These are phyloP conservation scores for Poa annua DNA, from an alignment of 176 grass and related monocot genomes.

Conservation along the genomic window DNA sequence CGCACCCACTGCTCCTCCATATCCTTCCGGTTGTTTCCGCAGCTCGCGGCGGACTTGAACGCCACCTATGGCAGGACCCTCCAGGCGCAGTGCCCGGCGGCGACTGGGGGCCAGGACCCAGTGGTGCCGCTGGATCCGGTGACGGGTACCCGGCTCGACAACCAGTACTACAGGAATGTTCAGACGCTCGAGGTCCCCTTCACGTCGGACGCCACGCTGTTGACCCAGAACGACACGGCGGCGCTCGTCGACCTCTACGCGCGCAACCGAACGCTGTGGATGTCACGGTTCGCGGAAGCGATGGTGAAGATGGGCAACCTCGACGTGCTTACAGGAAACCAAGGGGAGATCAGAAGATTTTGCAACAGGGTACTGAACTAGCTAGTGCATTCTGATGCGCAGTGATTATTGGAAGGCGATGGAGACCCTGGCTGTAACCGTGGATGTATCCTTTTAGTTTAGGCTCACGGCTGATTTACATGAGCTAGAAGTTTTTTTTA, in stretches of 20 bases:
- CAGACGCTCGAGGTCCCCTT: constrained; percentile 41
- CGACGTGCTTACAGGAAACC: constrained; percentile 53
- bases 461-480: neutral
- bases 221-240: constrained; percentile 47
- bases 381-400: neutral
- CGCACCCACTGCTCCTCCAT: constrained; percentile 50
- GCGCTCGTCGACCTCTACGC: constrained; percentile 56
- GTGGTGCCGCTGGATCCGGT: constrained; percentile 51
- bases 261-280: neutral
- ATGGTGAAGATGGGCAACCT: constrained; percentile 79
- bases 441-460: neutral
- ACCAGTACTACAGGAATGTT: constrained; percentile 68
- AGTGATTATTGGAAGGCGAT: neutral
- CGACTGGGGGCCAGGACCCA: constrained; percentile 20
- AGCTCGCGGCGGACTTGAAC: constrained; percentile 25
- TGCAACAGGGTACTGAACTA: neutral
- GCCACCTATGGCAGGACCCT: constrained; percentile 6
- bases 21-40: constrained; percentile 29
- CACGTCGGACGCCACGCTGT: constrained; percentile 53
- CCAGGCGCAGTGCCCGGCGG: constrained; percentile 20
- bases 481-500: neutral
- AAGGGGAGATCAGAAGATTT: constrained; percentile 58
- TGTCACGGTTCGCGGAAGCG: constrained; percentile 48
- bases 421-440: neutral
- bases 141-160: constrained; percentile 45